phyloP scores from a whole-genome alignment of 2,329 filamentous ascomycete species.

The Trichothecium sympodiale region DNA sequence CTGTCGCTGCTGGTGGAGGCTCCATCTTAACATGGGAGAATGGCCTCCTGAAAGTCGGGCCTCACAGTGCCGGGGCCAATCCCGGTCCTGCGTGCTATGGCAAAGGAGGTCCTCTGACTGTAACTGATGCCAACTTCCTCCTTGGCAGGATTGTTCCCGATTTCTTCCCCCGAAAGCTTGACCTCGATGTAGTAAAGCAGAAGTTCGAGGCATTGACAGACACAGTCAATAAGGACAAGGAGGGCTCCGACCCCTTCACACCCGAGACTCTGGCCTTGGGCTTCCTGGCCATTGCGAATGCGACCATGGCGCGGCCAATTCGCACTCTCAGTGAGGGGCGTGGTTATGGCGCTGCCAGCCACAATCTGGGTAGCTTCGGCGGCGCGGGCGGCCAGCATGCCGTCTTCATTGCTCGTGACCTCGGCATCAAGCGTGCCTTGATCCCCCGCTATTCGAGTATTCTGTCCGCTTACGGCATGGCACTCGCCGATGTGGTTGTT shows the following conservation, averaged over 20 bases:
- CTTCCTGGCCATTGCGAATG: slow-evolving; percentile 64
- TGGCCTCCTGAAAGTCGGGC: slow-evolving; percentile 60
- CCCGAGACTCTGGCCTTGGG: slow-evolving; percentile 42
- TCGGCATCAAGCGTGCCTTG: slow-evolving; percentile 18
- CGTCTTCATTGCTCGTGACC: slow-evolving; percentile 16
- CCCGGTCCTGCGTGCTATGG: slow-evolving; percentile 63
- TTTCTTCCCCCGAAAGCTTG: slow-evolving; percentile 47
- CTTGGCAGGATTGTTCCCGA: slow-evolving; percentile 48
- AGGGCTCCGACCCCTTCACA: slow-evolving; percentile 8
- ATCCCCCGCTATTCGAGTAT: slow-evolving; percentile 22
- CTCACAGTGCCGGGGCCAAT: slow-evolving; percentile 60
- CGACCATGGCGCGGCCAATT: slow-evolving; percentile 65
- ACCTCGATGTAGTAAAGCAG: slow-evolving; percentile 23
- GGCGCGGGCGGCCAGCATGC: slow-evolving; percentile 18
- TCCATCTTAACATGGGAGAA: slow-evolving; percentile 54
- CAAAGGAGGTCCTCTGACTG: slow-evolving; percentile 58
- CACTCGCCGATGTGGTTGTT: slow-evolving; percentile 19
- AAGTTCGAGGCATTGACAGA: slow-evolving; percentile 30
- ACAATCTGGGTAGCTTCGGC: slow-evolving; percentile 14
- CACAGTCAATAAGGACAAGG: slow-evolving; percentile 12
- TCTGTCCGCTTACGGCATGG: slow-evolving; percentile 23
- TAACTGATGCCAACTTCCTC: slow-evolving; percentile 62
- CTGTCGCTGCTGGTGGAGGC: slow-evolving; percentile 42
- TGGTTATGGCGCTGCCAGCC: slow-evolving; percentile 13
- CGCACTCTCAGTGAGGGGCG: slow-evolving; percentile 16